Evolutionary conservation across 257 asterid species (phyloP).

Genomic region (Craterostigma plantagineum): DNA sequence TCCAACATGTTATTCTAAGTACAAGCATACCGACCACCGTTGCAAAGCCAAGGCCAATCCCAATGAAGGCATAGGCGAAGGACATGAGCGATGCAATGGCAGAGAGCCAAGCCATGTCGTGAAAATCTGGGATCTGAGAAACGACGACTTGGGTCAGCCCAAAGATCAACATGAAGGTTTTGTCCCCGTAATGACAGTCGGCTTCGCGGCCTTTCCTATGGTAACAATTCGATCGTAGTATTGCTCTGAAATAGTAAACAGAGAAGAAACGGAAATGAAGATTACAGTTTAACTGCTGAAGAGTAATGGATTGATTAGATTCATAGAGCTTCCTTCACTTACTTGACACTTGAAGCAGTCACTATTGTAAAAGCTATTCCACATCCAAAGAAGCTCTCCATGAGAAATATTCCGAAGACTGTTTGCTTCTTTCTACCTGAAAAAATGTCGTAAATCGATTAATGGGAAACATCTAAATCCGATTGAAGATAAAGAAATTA

Average conservation of each 20-base stretch:
- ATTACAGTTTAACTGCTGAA: neutral
- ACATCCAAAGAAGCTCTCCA: slow-evolving; percentile 23
- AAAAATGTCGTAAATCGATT: neutral
- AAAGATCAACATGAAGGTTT: slow-evolving; percentile 35
- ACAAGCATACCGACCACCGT: slow-evolving; percentile 30
- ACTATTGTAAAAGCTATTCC: slow-evolving; percentile 50
- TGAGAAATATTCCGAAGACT: slow-evolving; percentile 31
- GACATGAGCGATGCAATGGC: slow-evolving; percentile 67
- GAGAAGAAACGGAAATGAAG: neutral
- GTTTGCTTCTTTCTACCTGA: slow-evolving; percentile 33
- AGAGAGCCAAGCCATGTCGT: slow-evolving; percentile 62
- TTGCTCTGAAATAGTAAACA: slow-evolving; percentile 34
- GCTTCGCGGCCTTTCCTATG: slow-evolving; percentile 58
- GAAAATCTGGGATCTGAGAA: slow-evolving; percentile 73
- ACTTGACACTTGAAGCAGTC: slow-evolving; percentile 48
- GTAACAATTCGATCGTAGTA: slow-evolving; percentile 59
- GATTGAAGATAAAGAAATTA: neutral
- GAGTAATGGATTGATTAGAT: neutral
- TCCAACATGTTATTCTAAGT: no score
- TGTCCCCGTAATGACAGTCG: slow-evolving; percentile 26
- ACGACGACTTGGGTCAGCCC: slow-evolving; percentile 40
- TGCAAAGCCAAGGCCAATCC: slow-evolving; percentile 57
- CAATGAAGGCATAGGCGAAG: slow-evolving; percentile 44
- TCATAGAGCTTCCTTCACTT: neutral
- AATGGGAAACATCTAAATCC: neutral